Base-by-base conservation (phyloP, 2,329 filamentous ascomycete genomes). In the Claviceps lovelessii region DNA sequence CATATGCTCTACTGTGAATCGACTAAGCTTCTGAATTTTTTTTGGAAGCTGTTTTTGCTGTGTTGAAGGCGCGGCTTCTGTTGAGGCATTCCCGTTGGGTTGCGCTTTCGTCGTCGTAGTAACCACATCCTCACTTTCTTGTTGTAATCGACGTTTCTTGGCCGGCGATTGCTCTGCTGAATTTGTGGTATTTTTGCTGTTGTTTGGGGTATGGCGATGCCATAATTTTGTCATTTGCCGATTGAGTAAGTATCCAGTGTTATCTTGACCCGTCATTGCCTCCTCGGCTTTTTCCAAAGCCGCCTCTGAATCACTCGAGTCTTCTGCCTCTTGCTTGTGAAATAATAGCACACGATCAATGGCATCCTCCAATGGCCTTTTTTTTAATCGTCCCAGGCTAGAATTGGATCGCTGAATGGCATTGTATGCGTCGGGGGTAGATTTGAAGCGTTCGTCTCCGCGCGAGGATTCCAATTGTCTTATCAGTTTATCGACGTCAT, bases 371-470 rank as follows among this genome's bases (percentile, higher is more conserved):
- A 97, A 72, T 0, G 85, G 75, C 57, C 83, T 84, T 68, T 93
- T 95, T 44, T 88, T 89, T 60, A 86, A 83, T 28, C 93, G 77
- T 58, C 87, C 88, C 28, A 97, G 71, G 61, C 86, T 90, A 0
- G 90, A 95, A 67, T 96, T 96, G 15, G 90, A 95, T 52, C 76
- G 73, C 61, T 90, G 88, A 58, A 97, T 89, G 56, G 80, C 81
- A 44, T 90, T 84, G 66, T 93, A 95, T 1, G 94, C 78, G 2
- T 73, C 70, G 2, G 76, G 69, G 4, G 85, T 73, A 1, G 80
- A 83, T 35, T 65, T 67, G 61, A 70, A 68, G 44, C 42, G 51
- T 39, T 37, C 3, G 28, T 17, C 17, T 76, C 50, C 76, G 71
- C 52, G 80, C 78, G 52, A 84, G 80, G 57, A 88, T 35, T 88